These are phyloP conservation scores for Coemansia sp. DNA, from an alignment of 192 early-diverging fungal species.

Conservation along the genomic window DNA sequence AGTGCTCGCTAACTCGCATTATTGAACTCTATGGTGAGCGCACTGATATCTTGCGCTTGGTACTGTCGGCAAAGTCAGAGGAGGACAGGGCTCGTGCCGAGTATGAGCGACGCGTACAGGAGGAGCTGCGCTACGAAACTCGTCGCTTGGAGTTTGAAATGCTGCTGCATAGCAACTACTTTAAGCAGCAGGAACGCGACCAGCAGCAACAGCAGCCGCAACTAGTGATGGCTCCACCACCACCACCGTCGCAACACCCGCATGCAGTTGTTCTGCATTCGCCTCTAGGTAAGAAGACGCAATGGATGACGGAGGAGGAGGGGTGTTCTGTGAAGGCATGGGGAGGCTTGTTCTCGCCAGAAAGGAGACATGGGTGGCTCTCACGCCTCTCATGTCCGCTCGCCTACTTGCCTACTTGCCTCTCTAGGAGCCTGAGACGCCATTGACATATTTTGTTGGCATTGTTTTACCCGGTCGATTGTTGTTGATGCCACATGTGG, in stretches of 20 bases:
- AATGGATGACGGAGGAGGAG: neutral
- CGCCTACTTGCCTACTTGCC: neutral
- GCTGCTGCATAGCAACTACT: slow-evolving; percentile 49
- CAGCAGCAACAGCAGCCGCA: slow-evolving; percentile 42
- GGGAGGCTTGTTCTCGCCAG: neutral
- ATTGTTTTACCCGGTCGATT: slow-evolving; percentile 3
- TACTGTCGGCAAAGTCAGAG: slow-evolving; percentile 50
- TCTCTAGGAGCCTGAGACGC: neutral
- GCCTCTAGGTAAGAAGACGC: slow-evolving; percentile 41
- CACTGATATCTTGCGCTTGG: slow-evolving; percentile 45
- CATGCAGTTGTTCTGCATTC: slow-evolving; percentile 47
- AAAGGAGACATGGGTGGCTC: neutral
- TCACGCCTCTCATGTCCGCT: slow-evolving; percentile 6
- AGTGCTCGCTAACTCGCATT: slow-evolving; percentile 33
- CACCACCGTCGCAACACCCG: slow-evolving; percentile 14
- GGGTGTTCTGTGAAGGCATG: slow-evolving; percentile 8
- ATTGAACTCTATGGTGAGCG: slow-evolving; percentile 50
- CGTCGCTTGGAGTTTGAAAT: slow-evolving; percentile 55
- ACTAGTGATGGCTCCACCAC: slow-evolving; percentile 22
- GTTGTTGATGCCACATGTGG: slow-evolving; percentile 1
- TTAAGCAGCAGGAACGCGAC: slow-evolving; percentile 51
- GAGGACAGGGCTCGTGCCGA: slow-evolving; percentile 50
- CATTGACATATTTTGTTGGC: neutral
- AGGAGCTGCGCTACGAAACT: slow-evolving; percentile 53
- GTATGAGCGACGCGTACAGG: slow-evolving; percentile 49